Evolutionary conservation across 305 asterid species (phyloP).

Genomic region (Salvia sclarea): DNA sequence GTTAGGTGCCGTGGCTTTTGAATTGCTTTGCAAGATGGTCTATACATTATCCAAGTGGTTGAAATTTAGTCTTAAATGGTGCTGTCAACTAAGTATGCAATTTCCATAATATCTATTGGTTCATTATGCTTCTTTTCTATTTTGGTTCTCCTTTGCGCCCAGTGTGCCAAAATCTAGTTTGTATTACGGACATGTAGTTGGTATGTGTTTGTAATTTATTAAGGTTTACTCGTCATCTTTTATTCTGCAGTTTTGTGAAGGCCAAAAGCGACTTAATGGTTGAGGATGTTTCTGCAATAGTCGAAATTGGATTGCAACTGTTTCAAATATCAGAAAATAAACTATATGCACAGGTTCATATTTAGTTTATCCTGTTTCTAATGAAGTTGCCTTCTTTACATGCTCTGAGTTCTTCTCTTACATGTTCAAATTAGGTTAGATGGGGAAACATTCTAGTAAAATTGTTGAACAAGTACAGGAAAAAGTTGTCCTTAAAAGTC

Average conservation of each 20-base stretch:
- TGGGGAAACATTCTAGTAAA: constrained; percentile 92
- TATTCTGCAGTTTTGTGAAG: constrained; percentile 67
- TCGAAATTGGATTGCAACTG: constrained; percentile 71
- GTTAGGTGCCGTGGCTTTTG: constrained; percentile 12
- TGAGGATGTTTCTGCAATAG: constrained; percentile 72
- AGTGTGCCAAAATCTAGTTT: constrained; percentile 19
- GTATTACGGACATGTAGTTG: constrained; percentile 22
- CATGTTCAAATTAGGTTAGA: constrained; percentile 70
- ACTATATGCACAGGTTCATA: constrained; percentile 79
- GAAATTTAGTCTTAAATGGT: not conserved
- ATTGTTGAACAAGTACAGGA: constrained; percentile 76
- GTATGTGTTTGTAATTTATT: constrained; percentile 31
- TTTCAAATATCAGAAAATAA: constrained; percentile 69
- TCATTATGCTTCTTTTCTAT: not conserved
- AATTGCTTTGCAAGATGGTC: constrained; percentile 27
- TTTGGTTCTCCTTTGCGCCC: not conserved
- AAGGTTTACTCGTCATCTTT: constrained; percentile 30
- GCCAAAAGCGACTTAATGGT: constrained; percentile 82
- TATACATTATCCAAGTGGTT: constrained; percentile 15
- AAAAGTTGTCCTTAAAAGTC: constrained; percentile 67
- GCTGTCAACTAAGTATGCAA: constrained; percentile 7
- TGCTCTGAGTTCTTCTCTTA: constrained; percentile 30
- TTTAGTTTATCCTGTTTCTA: constrained; percentile 30
- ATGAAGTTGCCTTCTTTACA: constrained; percentile 24
- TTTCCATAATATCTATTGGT: not conserved